Evolutionary conservation across 257 asterid species (phyloP), one percentile per base, ranked within the genome.

Genomic region (Plantago ovata): DNA sequence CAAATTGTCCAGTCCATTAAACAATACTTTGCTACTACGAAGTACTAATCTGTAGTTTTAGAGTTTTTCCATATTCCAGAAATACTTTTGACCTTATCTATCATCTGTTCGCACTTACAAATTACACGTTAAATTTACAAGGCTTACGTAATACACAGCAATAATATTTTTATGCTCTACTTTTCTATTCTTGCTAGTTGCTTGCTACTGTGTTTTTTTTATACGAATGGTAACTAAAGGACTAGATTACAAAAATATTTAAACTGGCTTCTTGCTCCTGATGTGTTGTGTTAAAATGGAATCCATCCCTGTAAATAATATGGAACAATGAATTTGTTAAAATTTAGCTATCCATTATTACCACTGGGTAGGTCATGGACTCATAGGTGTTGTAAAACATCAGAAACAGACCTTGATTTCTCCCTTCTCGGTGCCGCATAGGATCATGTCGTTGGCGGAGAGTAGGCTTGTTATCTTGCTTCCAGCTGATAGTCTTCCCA

Each of bases 401-500:
- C n/a, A n/a, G n/a, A 47, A 38, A 59, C 69, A 65, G 47, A 91
- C 96, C 96, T 87, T 91, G 56, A 91, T 81, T n/a, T 78, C 41
- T 67, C 98, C 98, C 48, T 82, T 78, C 41, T 88, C 94, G 15
- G 95, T 91, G 32, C 98, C 98, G 60, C 98, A 91, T 10, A 91
- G 74, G 68, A 91, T 81, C 89, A 87, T 81, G 78, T 81, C 98
- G 64, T 91, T 91, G 47, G 96, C 98, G 15, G 94, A 64, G 50
- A 87, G 81, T 21, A 91, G 61, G 79, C 96, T 83, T 19, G 98
- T 87, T 57, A 87, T 85, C 69, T 85, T 91, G 94, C 96, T 83
- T 14, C 96, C 93, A 28, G 96, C 94, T 66, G 96, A 91, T 68
- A 91, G 43, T 61, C 98, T 85, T 48, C 96, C 98, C 38, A 91